Evolutionary conservation across 768 basidiomycete genomes (phyloP).

Genomic region (Amanita subjunquillea): DNA sequence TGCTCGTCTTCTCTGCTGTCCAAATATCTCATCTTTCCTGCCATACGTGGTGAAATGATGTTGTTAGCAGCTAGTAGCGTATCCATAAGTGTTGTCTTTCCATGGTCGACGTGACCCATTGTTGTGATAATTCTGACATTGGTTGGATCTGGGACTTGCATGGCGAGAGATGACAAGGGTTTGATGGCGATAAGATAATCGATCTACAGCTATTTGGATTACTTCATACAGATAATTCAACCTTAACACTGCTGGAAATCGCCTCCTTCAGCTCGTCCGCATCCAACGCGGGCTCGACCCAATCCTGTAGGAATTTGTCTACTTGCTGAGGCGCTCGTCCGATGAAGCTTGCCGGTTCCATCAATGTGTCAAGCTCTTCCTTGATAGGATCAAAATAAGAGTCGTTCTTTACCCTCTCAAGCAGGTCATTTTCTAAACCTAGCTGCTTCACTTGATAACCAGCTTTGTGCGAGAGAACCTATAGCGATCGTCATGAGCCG

Average conservation of each 20-base stretch:
- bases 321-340: slow-evolving; percentile 96
- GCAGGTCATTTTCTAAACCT: slow-evolving; percentile 91
- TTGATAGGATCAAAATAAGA: slow-evolving; percentile 89
- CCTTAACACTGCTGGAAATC: slow-evolving; percentile 38
- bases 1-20: slow-evolving; percentile 97
- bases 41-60: slow-evolving; percentile 91
- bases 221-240: slow-evolving; percentile 53
- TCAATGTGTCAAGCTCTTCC: slow-evolving; percentile 60
- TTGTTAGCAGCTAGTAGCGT: slow-evolving; percentile 93
- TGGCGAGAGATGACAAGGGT: neutral
- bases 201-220: no score
- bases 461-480: slow-evolving; percentile 93
- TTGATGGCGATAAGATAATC: neutral
- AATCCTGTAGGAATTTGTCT: slow-evolving; percentile 75
- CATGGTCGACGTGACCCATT: slow-evolving; percentile 89
- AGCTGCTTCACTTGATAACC: slow-evolving; percentile 90
- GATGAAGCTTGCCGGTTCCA: slow-evolving; percentile 84
- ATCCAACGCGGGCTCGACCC: slow-evolving; percentile 79
- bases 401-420: slow-evolving; percentile 73
- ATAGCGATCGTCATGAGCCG: neutral
- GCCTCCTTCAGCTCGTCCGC: slow-evolving; percentile 44
- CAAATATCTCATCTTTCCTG: slow-evolving; percentile 91
- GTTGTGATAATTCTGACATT: slow-evolving; percentile 76
- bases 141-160: slow-evolving; percentile 27
- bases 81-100: slow-evolving; percentile 95